Base-by-base conservation (phyloP, 2,329 filamentous ascomycete genomes). In the Hypocreales sp. region DNA sequence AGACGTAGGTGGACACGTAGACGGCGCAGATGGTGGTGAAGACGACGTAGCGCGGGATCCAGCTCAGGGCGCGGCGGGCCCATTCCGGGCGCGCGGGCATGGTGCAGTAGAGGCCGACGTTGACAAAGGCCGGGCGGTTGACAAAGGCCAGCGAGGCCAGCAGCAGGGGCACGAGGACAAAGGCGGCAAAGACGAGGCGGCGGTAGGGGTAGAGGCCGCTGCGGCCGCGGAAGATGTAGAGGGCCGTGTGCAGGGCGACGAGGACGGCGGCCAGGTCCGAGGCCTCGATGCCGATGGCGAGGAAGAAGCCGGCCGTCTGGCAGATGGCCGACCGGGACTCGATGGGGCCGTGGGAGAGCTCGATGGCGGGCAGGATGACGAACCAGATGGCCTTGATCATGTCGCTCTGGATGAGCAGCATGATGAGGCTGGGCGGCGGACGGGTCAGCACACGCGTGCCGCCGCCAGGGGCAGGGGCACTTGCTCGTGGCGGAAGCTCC, bases 41-140 rank as follows among this genome's bases (percentile, higher is more conserved):
- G 27, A 83, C 72, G 20, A 79, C 37, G 36, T 83, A 83, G 26
- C 79, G 64, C 20, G 79, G 80, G 7, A 79, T 61, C 79, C 80
- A 87, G 31, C 67, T 67, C 3, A 86, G 55, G 0, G 66, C 71
- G 11, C 76, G 54, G 23, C 72, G 62, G 35, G 76, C 75, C 80
- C 79, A 86, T 33, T 63, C 61, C 0, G 76, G 73, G 4, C 66
- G 58, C 11, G 67, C 55, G 0, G 79, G 76, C 3, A 86, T 56
- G 35, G 75, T 76, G 47, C 80, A 87, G 39, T 73, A 78, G 13
- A 72, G 66, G 2, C 73, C 75, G 26, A 69, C 63, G 14, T 72
- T 67, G 24, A 66, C 53, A 41, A 77, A 83, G 3, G 61, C 70
- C 2, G 48, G 46, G 5, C 55, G 51, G 31, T 70, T 66, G 39